These are phyloP conservation scores for Rhazya stricta DNA, from an alignment of 257 asterid genomes.

Conservation along the genomic window DNA sequence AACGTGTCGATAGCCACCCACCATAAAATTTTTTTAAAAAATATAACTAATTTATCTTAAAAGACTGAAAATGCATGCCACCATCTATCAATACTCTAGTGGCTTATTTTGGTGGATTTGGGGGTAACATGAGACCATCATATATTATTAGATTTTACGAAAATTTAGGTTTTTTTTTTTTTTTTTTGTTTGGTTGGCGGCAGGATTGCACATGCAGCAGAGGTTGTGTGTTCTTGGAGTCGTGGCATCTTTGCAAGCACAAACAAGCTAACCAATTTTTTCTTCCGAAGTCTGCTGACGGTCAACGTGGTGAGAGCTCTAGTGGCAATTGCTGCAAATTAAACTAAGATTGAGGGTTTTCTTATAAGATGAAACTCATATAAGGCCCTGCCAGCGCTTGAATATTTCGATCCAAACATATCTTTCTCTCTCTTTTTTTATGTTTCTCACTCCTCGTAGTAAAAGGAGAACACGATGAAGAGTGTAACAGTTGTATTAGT, in stretches of 20 bases:
- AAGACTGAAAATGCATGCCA: too few relatives aligned
- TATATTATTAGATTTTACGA: background rate
- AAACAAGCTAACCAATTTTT: background rate
- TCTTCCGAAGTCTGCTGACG: too few relatives aligned
- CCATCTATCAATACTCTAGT: too few relatives aligned
- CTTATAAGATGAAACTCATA: conserved; percentile 29
- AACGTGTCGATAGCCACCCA: too few relatives aligned
- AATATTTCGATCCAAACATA: conserved; percentile 22
- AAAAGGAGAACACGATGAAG: conserved; percentile 26
- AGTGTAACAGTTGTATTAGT: conserved; percentile 16
- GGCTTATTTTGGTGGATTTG: too few relatives aligned
- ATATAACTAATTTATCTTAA: too few relatives aligned
- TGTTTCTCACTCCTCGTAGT: background rate
- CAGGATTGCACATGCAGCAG: conserved; percentile 26
- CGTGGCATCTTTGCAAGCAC: background rate
- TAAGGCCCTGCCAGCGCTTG: conserved; percentile 25
- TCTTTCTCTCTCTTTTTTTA: background rate
- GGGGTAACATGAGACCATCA: background rate
- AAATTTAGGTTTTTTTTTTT: background rate
- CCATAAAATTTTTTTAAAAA: too few relatives aligned
- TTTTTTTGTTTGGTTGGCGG: too few relatives aligned
- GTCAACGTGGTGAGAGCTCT: background rate
- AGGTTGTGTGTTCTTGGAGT: background rate
- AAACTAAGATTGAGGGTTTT: conserved; percentile 15
- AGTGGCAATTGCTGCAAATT: conserved; percentile 33